Conservation (phyloP, 2,329 filamentous ascomycete species). For the Diaporthe sp. region DNA sequence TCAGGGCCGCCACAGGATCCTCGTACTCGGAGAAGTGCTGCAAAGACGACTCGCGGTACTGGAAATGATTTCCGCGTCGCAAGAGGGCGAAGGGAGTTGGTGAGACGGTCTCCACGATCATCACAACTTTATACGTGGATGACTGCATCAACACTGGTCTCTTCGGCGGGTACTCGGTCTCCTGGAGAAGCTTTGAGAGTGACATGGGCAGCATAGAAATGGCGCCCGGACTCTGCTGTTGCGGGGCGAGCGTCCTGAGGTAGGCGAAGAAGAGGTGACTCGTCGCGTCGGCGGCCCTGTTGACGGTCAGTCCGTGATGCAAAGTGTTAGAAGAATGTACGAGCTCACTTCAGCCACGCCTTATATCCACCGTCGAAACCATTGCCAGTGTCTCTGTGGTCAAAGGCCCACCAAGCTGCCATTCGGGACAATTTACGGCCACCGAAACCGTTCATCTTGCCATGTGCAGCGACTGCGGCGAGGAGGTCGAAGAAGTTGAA, state of each 20-base stretch:
- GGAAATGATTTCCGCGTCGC: slow-evolving; percentile 91
- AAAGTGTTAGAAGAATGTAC: neutral
- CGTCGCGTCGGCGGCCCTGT: slow-evolving; percentile 90
- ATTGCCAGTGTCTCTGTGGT: slow-evolving; percentile 85
- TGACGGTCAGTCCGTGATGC: slow-evolving; percentile 43
- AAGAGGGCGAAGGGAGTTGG: slow-evolving; percentile 93
- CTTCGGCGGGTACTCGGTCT: slow-evolving; percentile 93
- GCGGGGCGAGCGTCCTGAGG: slow-evolving; percentile 88
- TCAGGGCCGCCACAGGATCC: slow-evolving; percentile 87
- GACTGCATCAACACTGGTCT: slow-evolving; percentile 80
- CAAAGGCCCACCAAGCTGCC: slow-evolving; percentile 99
- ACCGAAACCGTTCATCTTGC: slow-evolving; percentile 91
- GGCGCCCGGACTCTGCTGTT: slow-evolving; percentile 74
- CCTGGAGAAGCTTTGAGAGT: slow-evolving; percentile 87
- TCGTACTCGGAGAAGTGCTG: slow-evolving; percentile 89
- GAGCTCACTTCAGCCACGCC: slow-evolving; percentile 79
- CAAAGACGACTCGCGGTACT: slow-evolving; percentile 91
- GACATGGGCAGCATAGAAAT: slow-evolving; percentile 91
- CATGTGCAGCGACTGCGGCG: slow-evolving; percentile 89
- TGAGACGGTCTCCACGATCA: slow-evolving; percentile 96
- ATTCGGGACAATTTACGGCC: slow-evolving; percentile 94
- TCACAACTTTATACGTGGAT: slow-evolving; percentile 87
- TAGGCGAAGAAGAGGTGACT: slow-evolving; percentile 99
- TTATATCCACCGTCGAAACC: slow-evolving; percentile 97
- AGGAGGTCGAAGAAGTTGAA: slow-evolving; percentile 97